phyloP scores from a whole-genome alignment of 2,329 filamentous ascomycete species.

The Huntiella abstrusa region DNA sequence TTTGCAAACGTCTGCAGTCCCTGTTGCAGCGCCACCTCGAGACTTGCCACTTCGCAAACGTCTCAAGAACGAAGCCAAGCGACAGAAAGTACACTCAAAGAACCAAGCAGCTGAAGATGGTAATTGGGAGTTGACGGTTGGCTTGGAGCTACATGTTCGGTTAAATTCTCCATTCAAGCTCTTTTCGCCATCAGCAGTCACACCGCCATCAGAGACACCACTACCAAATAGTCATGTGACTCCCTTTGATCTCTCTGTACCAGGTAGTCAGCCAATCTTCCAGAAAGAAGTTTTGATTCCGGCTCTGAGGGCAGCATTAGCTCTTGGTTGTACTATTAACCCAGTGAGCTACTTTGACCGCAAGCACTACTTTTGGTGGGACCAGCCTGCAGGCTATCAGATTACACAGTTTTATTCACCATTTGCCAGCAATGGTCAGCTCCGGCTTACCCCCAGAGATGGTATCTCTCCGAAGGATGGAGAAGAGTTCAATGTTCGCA shows the following conservation, averaged over 20 bases:
- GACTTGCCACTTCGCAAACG: constrained; percentile 42
- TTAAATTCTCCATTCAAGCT: constrained; percentile 77
- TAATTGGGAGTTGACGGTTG: constrained; percentile 85
- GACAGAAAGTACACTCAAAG: constrained; percentile 44
- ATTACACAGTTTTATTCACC: constrained; percentile 88
- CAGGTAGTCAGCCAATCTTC: constrained; percentile 74
- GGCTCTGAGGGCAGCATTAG: constrained; percentile 74
- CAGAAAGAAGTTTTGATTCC: constrained; percentile 70
- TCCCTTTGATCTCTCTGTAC: constrained; percentile 73
- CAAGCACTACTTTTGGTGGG: constrained; percentile 98
- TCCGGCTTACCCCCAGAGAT: constrained; percentile 56
- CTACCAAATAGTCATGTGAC: constrained; percentile 70
- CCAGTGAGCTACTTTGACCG: constrained; percentile 69
- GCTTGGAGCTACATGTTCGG: constrained; percentile 94
- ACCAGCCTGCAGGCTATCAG: constrained; percentile 90
- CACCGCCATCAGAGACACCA: background rate
- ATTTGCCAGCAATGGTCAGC: constrained; percentile 47
- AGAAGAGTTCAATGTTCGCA: constrained; percentile 51
- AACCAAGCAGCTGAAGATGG: constrained; percentile 27
- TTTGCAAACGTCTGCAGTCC: constrained; percentile 6
- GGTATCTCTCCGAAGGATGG: constrained; percentile 62
- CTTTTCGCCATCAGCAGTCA: constrained; percentile 61
- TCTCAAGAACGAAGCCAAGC: constrained; percentile 51
- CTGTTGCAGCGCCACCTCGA: constrained; percentile 9
- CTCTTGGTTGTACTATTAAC: constrained; percentile 64